Evolutionary conservation across 345 rosid genomes (phyloP), one percentile per base, ranked within the genome.

Genomic region (Citrus cavaleriei): DNA sequence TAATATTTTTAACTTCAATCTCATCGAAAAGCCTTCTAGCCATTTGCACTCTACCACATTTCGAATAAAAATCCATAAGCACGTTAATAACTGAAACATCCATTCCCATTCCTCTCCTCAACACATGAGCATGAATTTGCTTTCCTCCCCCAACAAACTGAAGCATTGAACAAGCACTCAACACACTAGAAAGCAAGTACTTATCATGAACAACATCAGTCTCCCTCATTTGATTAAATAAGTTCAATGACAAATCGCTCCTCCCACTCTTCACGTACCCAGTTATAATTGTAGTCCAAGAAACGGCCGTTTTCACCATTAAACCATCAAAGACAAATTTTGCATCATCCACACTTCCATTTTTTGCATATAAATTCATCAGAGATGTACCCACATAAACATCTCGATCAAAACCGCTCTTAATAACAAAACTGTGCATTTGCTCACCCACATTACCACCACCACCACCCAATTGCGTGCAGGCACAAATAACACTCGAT

Each of bases 251-350:
- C 60, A 85, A 77, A 7, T 86, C 84, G 75, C 92, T 87, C 80
- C 83, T 85, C 78, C 97, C 92, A 79, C 82, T 83, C 77, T 83
- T 90, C 16, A 84, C 87, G 81, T 86, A 90, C 70, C 93, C 93
- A 12, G 84, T 84, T 65, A 94, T 89, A 76, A 94, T 91, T 1
- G 89, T 81, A 25, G 93, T 92, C 95, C 97, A 92, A 75, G 91
- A 84, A 74, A 92, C 93, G 2, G 81, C 83, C 68, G 84, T 89
- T 82, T 82, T 92, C 75, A 80, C 87, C 28, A 64, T 69, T 68
- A 94, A 84, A 73, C 86, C 78, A 83, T 90, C 90, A 72, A 94
- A 92, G 68, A 91, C 88, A 54, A 83, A 80, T 85, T 89, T 88
- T 2, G 95, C 97, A 13, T 77, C 84, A 79, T 90, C 88, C 27